A percentile compares a stretch with the other conserved stretches of the same genome.
Conservation (phyloP, 106 monocot genomes). For the Apostasia shenzhenica region DNA sequence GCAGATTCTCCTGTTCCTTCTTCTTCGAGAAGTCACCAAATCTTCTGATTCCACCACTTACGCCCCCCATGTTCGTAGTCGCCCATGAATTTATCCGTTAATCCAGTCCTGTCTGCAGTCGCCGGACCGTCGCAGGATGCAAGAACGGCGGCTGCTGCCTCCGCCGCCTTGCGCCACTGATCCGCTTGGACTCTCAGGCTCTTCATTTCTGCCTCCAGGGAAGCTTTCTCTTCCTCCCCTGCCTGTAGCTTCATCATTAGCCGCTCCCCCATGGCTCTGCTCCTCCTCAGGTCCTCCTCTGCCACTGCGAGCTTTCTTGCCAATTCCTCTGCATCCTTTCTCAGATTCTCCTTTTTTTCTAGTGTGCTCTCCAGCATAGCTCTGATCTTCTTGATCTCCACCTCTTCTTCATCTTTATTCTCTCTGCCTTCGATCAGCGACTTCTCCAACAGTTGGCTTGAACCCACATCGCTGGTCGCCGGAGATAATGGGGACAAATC, state of each 20-base stretch:
- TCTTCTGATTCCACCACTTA: not conserved
- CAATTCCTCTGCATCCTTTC: slow-evolving; percentile 23
- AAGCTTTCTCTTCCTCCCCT: slow-evolving; percentile 14
- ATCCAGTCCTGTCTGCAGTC: not conserved
- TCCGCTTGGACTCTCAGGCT: slow-evolving; percentile 39
- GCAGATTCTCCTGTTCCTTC: not conserved
- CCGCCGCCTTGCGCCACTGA: slow-evolving; percentile 64
- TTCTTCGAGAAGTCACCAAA: slow-evolving; percentile 4
- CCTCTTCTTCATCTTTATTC: not conserved
- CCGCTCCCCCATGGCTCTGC: slow-evolving; percentile 10
- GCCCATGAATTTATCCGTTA: not conserved
- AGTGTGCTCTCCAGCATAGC: slow-evolving; percentile 15
- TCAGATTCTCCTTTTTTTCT: slow-evolving; percentile 31
- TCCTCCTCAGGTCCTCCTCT: slow-evolving; percentile 29
- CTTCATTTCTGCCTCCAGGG: slow-evolving; percentile 45
- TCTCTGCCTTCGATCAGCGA: not conserved
- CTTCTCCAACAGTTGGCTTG: not conserved
- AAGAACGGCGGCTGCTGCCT: slow-evolving; percentile 37
- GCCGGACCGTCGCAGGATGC: not conserved
- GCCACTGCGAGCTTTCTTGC: slow-evolving; percentile 22
- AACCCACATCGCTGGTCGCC: not conserved
- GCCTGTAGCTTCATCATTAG: slow-evolving; percentile 27
- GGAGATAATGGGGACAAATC: slow-evolving; percentile 10
- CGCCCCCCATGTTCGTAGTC: not conserved
- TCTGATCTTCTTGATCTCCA: slow-evolving; percentile 2